Evolutionary conservation across 2,329 filamentous ascomycete species (phyloP), one percentile per base, ranked within the genome.

Genomic region (Apiospora koreana): DNA sequence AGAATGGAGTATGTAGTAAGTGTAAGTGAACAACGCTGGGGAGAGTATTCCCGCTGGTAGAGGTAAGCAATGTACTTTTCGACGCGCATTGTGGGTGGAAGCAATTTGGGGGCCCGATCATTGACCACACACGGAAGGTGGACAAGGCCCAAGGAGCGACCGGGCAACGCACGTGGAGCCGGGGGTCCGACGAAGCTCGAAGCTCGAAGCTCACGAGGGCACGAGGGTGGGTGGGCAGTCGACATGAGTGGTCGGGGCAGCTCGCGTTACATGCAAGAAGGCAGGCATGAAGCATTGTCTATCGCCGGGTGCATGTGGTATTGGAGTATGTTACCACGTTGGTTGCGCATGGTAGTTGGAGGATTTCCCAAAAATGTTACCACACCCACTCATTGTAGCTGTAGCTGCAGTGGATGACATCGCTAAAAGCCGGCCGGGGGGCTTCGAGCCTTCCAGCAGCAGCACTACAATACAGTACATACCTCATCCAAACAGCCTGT

Each of bases 131-230:
- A 38, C 54, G 31, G 54, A 38, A 38, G 31, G 54, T 62, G 18
- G 31, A 38, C 31, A 23, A 38, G 48, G 18, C 46, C 5, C 9
- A 28, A 16, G 48, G 48, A 28, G 23, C 31, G 54, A 6, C 54
- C 54, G 31, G 54, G 54, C 54, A n/a, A 38, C 54, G 21, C 54
- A 62, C 54, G 54, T 62, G 54, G 54, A 6, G 31, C 54, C 54
- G 54, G 54, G 54, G 54, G 54, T 62, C 54, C 54, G 54, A 62
- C 38, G 35, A 35, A 35, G n/a, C n/a, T n/a, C n/a, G n/a, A n/a
- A n/a, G n/a, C n/a, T n/a, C 38, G 35, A 35, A 35, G 35, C 35
- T 35, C 35, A 35, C 35, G 35, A 35, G 54, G 10, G 31, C 31
- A 21, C 18, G 31, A 62, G 54, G 54, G 54, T 62, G 54, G 54